Base-by-base conservation (phyloP, 1,139 yeast genomes). In the Kluyveromyces sp. region DNA sequence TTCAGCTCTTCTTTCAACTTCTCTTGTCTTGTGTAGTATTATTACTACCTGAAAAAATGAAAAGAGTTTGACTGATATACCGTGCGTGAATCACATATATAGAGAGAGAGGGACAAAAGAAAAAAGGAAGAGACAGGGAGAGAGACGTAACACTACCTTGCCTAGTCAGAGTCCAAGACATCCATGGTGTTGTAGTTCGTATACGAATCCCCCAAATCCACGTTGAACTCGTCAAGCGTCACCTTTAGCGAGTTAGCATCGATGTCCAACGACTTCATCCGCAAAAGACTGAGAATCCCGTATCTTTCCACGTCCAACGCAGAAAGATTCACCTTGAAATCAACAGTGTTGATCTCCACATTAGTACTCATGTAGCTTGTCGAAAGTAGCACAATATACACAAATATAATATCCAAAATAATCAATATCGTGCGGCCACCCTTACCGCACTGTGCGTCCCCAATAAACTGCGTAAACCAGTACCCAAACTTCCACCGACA, bases 251-350 rank as follows among this genome's bases (percentile, higher is more conserved):
- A n/a, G 15, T 8, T 41, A 30, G 43, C n/a, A 21, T 39, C 39
- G 25, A 32, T 15, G 25, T 34, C 45, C 30, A 42, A 45, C 7
- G 54, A 42, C 41, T 51, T 42, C 31, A 53, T 45, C 37, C 48
- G 34, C 32, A 55, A 47, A 31, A 54, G 49, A 36, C 53, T 47
- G 29, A 55, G 44, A 15, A 53, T 46, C n/a, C 58, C 58, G 41
- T 49, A 53, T 7, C 48, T 47, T 27, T 51, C 48, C 7, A 47
- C 41, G 15, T 50, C 39, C 7, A 52, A 36, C 29, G 42, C 43
- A 26, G 50, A 43, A 25, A 52, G 31, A 7, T 37, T 49, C n/a
- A 47, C 47, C n/a, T 47, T 39, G 39, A 41, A 41, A 35, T 41
- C 43, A 15, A 41, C 32, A 34, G 41, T 45, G 34, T 41, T 43